Base-by-base conservation (phyloP, 305 asterid genomes). In the Solanum chacoense region DNA sequence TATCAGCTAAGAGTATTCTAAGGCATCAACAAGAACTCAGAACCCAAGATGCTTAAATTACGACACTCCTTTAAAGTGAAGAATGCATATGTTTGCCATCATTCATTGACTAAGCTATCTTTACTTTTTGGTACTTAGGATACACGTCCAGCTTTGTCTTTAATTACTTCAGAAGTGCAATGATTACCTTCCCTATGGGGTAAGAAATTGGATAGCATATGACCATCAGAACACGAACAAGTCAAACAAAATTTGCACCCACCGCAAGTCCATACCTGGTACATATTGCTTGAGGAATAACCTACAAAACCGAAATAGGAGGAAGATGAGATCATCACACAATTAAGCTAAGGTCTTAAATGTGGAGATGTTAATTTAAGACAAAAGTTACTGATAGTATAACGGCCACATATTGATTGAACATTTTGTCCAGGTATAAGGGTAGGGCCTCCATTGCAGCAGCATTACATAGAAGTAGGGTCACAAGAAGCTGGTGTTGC, bases 381-480 rank as follows among this genome's bases (percentile, higher is more conserved):
- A 97, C 99, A 93, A 97, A 97, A 76, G 99, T 97, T 88, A 97
- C 99, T 16, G 99, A 95, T 31, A 97, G 91, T 92, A 96, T 92
- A 88, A 97, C 95, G 77, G 99, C 99, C 90, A 97, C 93, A 91
- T 94, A 96, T 88, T 94, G 99, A 90, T 97, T 97, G 94, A 97
- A 97, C 87, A 97, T 76, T 90, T 92, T 97, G 89, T 97, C 99
- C 89, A 96, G 93, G 91, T 96, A 96, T 88, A 96, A 85, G 4
- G 98, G 99, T 65, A 96, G 98, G 77, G 99, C 99, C 99, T 96
- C 99, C 99, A 96, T 96, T 13, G 99, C 89, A 87, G 91, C 97
- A 88, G 98, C 98, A 92, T 96, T 96, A 76, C 98, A 96, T 86
- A 96, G 94, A 91, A 96, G 99, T 94, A 96, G 89, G 22, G 99